phyloP scores from a whole-genome alignment of 2,329 filamentous ascomycete species.

The Exophiala bonariae region DNA sequence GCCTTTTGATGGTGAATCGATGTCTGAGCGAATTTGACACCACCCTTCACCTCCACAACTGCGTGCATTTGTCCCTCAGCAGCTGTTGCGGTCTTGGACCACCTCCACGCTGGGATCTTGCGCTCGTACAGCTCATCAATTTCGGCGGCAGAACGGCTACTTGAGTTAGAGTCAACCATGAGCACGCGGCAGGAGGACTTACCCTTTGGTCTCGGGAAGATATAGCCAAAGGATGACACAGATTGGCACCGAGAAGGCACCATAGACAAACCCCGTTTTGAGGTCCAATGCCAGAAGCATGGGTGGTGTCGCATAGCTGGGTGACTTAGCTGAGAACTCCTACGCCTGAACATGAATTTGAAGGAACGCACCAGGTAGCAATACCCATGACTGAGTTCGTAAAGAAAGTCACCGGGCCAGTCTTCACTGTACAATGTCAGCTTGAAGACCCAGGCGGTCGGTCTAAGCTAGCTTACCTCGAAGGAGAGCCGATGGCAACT shows the following conservation, averaged over 20 bases:
- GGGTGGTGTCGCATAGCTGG: slow-evolving; percentile 1
- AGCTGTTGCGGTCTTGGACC: slow-evolving; percentile 18
- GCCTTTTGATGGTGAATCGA: too few species aligned
- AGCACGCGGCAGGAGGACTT: not conserved
- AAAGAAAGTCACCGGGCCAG: too few species aligned
- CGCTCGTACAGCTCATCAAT: slow-evolving; percentile 33
- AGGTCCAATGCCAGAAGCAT: slow-evolving; percentile 26
- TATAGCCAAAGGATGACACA: slow-evolving; percentile 35
- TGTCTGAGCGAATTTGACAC: too few species aligned
- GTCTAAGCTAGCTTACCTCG: not conserved
- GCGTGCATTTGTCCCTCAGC: slow-evolving; percentile 1
- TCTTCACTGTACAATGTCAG: too few species aligned
- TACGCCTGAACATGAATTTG: too few species aligned
- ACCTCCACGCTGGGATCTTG: slow-evolving; percentile 31
- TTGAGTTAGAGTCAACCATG: slow-evolving; percentile 32
- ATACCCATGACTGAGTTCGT: too few species aligned
- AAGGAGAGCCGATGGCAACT: not conserved
- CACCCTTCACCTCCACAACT: not conserved
- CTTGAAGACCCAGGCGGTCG: too few species aligned
- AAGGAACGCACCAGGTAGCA: too few species aligned
- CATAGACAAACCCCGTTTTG: slow-evolving; percentile 21
- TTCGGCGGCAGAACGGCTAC: slow-evolving; percentile 27
- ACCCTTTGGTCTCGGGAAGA: not conserved
- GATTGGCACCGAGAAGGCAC: slow-evolving; percentile 33
- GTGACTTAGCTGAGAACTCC: too few species aligned